These are phyloP conservation scores for Pelargonium citronellum DNA, from an alignment of 441 rosid genomes.

Conservation along the genomic window DNA sequence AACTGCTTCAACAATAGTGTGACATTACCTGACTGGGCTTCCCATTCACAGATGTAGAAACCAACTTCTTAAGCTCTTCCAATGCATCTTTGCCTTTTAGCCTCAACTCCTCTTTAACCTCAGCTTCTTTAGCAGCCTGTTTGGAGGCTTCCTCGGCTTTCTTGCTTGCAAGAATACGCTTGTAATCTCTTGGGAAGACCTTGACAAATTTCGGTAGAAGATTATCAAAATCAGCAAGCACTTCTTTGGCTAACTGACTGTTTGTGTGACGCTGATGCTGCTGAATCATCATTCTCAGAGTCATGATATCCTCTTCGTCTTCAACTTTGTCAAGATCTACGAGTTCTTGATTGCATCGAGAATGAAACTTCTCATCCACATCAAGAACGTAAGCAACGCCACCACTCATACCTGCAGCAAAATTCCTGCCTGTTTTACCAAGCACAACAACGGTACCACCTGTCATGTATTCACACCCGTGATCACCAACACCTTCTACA, in stretches of 20 bases:
- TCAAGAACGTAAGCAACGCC: constrained; percentile 96
- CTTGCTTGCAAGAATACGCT: constrained; percentile 76
- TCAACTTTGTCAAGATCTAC: constrained; percentile 97
- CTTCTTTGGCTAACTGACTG: constrained; percentile 86
- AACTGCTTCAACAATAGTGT: too few species aligned
- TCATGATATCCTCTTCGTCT: constrained; percentile 83
- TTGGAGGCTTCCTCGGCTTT: constrained; percentile 50
- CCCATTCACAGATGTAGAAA: constrained; percentile 49
- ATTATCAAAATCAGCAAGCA: constrained; percentile 69
- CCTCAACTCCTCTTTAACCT: too few species aligned
- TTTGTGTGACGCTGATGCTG: constrained; percentile 92
- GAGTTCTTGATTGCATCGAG: constrained; percentile 84
- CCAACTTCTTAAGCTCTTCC: constrained; percentile 89
- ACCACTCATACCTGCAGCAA: constrained; percentile 99
- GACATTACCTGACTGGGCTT: constrained; percentile 37
- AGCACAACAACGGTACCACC: constrained; percentile 97
- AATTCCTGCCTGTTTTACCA: constrained; percentile 97
- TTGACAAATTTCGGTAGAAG: constrained; percentile 78
- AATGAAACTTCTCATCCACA: constrained; percentile 65
- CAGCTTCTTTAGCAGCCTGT: constrained; percentile 42
- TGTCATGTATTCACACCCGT: constrained; percentile 99
- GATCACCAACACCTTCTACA: constrained; percentile 99
- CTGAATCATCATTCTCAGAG: constrained; percentile 93
- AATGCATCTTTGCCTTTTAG: too few species aligned
- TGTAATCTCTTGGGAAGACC: constrained; percentile 97